Conservation (phyloP, 2,329 filamentous ascomycete genomes). For the Cladosporium sp. region DNA sequence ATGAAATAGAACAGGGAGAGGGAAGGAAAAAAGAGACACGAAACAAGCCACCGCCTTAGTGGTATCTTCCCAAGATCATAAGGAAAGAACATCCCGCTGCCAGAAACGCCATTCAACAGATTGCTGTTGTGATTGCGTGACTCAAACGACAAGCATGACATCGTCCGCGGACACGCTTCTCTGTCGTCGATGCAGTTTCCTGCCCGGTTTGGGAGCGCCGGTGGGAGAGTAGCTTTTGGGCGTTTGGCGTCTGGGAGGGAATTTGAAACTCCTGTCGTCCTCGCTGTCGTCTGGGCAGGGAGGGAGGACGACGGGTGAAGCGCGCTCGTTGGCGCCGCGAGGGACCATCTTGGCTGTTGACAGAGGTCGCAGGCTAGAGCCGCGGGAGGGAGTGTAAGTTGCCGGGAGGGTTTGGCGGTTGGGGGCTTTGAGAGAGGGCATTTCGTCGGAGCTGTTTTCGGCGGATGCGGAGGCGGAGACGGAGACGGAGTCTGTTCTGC, state of each 20-base stretch:
- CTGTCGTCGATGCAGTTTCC: slow-evolving; percentile 12
- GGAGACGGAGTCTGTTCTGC: slow-evolving; percentile 11
- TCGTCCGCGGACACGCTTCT: slow-evolving; percentile 13
- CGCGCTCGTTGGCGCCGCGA: slow-evolving; percentile 31
- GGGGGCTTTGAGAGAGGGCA: not conserved
- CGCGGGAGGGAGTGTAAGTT: slow-evolving; percentile 14
- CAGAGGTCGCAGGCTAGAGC: slow-evolving; percentile 14
- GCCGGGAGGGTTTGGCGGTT: slow-evolving; percentile 12
- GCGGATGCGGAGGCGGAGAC: not conserved
- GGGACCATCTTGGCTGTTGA: slow-evolving; percentile 26
- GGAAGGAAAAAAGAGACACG: too few species aligned
- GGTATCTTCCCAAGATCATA: too few species aligned
- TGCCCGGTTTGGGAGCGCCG: not conserved
- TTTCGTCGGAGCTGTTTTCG: not conserved
- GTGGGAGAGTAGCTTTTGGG: slow-evolving; percentile 11
- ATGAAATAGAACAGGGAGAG: too few species aligned
- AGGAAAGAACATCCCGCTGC: too few species aligned
- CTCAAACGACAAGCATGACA: not conserved
- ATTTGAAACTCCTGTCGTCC: not conserved
- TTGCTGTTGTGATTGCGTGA: too few species aligned
- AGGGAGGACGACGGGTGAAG: slow-evolving; percentile 26
- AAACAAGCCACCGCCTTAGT: too few species aligned
- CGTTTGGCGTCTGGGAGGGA: not conserved
- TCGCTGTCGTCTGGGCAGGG: slow-evolving; percentile 24
- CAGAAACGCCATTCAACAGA: too few species aligned